Percentiles rank a stretch among this genome's conserved stretches.
Evolutionary conservation across 805 yeast species (phyloP).

Genomic region (Kluyveromyces nonfermentans): DNA sequence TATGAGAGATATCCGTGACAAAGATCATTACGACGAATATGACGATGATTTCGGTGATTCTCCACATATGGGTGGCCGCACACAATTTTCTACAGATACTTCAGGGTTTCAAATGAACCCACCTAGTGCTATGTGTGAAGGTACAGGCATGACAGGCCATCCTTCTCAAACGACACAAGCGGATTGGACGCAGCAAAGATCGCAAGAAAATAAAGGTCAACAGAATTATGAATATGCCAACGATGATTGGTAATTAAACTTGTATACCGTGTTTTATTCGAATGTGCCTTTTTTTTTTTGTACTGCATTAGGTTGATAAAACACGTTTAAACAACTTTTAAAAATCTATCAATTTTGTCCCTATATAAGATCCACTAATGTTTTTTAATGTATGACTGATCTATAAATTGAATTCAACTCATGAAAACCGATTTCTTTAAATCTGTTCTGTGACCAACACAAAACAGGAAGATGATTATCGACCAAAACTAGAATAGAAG

Average conservation of each 20-base stretch:
- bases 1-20: not conserved
- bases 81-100: not conserved
- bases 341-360: not conserved
- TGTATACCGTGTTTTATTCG: not conserved
- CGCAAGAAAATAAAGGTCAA: not conserved
- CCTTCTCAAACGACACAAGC: not conserved
- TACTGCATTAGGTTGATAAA: too few species aligned
- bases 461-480: too few species aligned
- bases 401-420: not conserved
- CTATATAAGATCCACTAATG: not conserved
- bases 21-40: conserved; percentile 4
- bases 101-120: not conserved
- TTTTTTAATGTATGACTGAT: not conserved
- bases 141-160: not conserved
- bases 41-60: conserved; percentile 6
- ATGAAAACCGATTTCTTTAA: too few species aligned
- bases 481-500: too few species aligned
- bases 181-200: not conserved
- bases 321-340: too few species aligned
- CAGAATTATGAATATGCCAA: not conserved
- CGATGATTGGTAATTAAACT: conserved; percentile 1
- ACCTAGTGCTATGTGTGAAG: not conserved
- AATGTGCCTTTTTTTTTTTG: not conserved
- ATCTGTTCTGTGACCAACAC: not conserved
- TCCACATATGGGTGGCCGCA: conserved; percentile 1